Percentiles rank a stretch among this genome's conserved stretches.
Conservation (phyloP, 108 stramenopile genomes). For the Poteriospumella lacustris region DNA sequence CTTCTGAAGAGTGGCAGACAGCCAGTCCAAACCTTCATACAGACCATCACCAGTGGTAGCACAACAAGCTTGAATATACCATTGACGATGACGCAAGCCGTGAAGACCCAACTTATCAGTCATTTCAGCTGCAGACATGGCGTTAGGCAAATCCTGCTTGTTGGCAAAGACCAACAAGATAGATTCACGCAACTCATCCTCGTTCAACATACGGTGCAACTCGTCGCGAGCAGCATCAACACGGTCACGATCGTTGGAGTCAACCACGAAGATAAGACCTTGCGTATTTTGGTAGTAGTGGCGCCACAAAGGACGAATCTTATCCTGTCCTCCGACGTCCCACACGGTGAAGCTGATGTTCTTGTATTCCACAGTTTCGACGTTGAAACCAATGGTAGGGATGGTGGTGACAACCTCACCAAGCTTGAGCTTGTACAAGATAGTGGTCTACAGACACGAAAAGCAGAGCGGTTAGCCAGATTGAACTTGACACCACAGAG, state of each 20-base stretch:
- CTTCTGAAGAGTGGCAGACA: slow-evolving; percentile 81
- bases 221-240: slow-evolving; percentile 86
- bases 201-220: slow-evolving; percentile 86
- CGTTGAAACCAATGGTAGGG: slow-evolving; percentile 88
- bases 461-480: too few relatives aligned
- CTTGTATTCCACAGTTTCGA: slow-evolving; percentile 84
- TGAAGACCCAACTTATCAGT: slow-evolving; percentile 87
- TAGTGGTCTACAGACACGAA: slow-evolving; percentile 75
- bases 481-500: too few relatives aligned
- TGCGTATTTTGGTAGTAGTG: slow-evolving; percentile 98
- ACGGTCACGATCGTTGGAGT: slow-evolving; percentile 94
- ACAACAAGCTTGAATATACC: slow-evolving; percentile 97
- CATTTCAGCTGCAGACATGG: slow-evolving; percentile 88
- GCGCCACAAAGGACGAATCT: slow-evolving; percentile 94
- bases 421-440: slow-evolving; percentile 99
- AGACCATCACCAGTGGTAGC: slow-evolving; percentile 93
- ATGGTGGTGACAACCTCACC: slow-evolving; percentile 95
- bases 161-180: slow-evolving; percentile 92
- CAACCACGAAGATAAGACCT: slow-evolving; percentile 95
- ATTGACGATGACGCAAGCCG: slow-evolving; percentile 83
- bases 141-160: slow-evolving; percentile 94
- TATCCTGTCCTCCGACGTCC: slow-evolving; percentile 98
- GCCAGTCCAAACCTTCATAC: slow-evolving; percentile 95
- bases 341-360: slow-evolving; percentile 85
- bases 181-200: slow-evolving; percentile 88